phyloP scores from a whole-genome alignment of 305 asterid species.

The Rubia tinctorum region DNA sequence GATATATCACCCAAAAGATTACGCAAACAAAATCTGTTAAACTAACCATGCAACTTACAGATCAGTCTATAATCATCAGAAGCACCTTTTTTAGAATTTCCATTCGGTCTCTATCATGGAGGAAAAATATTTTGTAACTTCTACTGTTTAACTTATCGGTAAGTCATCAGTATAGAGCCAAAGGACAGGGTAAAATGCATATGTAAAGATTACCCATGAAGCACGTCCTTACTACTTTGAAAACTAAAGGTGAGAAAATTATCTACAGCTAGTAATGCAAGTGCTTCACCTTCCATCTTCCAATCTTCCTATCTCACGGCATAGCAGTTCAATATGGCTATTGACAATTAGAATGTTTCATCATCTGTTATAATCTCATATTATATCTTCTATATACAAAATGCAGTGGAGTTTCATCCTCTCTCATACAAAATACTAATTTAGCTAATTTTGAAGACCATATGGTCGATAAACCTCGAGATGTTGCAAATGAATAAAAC shows the following conservation, averaged over 20 bases:
- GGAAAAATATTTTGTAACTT: neutral
- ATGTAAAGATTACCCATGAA: neutral
- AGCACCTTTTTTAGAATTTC: neutral
- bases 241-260: neutral
- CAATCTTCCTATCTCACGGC: neutral
- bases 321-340: neutral
- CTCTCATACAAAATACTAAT: neutral
- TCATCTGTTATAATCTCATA: neutral
- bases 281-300: slow-evolving; percentile 1
- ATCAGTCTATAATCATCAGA: neutral
- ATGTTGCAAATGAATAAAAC: neutral
- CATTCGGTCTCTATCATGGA: neutral
- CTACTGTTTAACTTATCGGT: neutral
- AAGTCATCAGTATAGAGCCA: neutral
- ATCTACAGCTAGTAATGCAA: neutral
- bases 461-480: neutral
- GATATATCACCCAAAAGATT: neutral
- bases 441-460: neutral
- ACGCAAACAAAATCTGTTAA: neutral
- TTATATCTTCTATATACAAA: neutral
- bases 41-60: neutral
- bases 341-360: neutral
- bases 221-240: neutral
- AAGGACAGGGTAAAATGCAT: neutral
- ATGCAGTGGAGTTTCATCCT: neutral